A percentile compares a stretch with the other conserved stretches of the same genome.
phyloP scores from a whole-genome alignment of 192 early-diverging fungal species.

The Coemansia sp. region DNA sequence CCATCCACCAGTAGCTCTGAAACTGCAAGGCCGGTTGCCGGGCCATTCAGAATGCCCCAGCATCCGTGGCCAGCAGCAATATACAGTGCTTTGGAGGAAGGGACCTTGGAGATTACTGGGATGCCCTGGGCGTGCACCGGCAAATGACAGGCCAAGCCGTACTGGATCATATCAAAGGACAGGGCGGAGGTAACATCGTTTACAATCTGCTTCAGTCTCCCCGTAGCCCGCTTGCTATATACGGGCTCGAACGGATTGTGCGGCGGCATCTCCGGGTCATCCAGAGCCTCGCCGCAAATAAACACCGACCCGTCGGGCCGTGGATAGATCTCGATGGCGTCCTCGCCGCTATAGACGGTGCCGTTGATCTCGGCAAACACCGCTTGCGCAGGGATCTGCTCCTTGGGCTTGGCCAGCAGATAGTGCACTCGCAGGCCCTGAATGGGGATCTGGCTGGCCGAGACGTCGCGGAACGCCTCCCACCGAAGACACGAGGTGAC shows the following conservation, averaged over 20 bases:
- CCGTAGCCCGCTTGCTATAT: constrained; percentile 45
- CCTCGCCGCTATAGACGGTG: constrained; percentile 51
- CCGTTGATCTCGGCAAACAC: constrained; percentile 55
- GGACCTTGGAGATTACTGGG: constrained; percentile 47
- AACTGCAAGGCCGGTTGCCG: constrained; percentile 44
- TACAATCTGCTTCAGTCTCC: constrained; percentile 49
- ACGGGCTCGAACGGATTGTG: constrained; percentile 52
- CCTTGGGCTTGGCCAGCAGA: constrained; percentile 36
- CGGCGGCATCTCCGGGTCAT: constrained; percentile 50
- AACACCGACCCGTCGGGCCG: constrained; percentile 50
- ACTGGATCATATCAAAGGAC: constrained; percentile 40
- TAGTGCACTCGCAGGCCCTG: constrained; percentile 52
- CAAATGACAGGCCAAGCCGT: constrained; percentile 45
- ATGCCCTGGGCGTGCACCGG: constrained; percentile 49
- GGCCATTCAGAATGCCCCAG: constrained; percentile 54
- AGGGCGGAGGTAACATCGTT: constrained; percentile 40
- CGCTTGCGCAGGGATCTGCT: constrained; percentile 36
- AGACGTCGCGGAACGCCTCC: constrained; percentile 52
- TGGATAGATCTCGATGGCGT: constrained; percentile 52
- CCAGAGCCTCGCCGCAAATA: constrained; percentile 52
- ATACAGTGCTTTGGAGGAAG: constrained; percentile 34
- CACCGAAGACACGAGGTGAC: constrained; percentile 43
- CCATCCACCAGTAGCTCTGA: constrained; percentile 46
- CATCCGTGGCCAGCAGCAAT: constrained; percentile 52
- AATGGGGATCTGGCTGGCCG: constrained; percentile 51